Evolutionary conservation across 345 rosid species (phyloP), one percentile per base, ranked within the genome.

Genomic region (Diplotaxis tenuifolia): DNA sequence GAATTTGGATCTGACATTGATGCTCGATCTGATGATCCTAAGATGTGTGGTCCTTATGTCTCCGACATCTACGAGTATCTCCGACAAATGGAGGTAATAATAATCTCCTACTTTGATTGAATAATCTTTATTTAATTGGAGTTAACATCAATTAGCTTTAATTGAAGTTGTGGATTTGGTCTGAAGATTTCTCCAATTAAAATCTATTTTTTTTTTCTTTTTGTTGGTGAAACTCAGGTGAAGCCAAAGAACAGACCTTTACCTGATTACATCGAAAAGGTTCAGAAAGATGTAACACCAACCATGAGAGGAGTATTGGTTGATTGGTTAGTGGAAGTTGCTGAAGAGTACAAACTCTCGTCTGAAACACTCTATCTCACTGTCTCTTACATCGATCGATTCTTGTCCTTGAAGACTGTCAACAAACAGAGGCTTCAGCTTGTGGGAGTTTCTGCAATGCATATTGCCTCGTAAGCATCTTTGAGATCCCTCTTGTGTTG

Each of bases 321-420:
- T 19, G 96, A 89, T 75, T 89, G 96, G 95, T 70, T 89, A 83
- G 93, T 89, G 62, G 89, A 85, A 64, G 92, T 91, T 36, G 87
- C 91, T 1, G 91, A 86, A 23, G 91, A 87, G 22, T 83, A 85
- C 85, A 83, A 83, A 69, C 93, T 91, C 66, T 50, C 80, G 5
- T 42, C 91, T 0, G 96, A 89, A 52, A 87, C 90, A 5, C 75
- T 89, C 9, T 79, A 87, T 59, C 87, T 86, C 52, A 79, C 87
- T 7, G 47, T 89, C 38, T 75, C 82, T 23, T 81, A 85, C 49
- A 65, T 87, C 18, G 96, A 91, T 31, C 36, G 87, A 57, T 91
- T 75, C 81, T 69, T 91, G 42, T 91, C 96, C 15, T 29, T 22
- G 5, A 85, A 78, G 76, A 70, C 65, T 45, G 62, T 85, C 15